phyloP scores from a whole-genome alignment of 176 grass and related monocot genomes.

The Aegilops umbellulata region DNA sequence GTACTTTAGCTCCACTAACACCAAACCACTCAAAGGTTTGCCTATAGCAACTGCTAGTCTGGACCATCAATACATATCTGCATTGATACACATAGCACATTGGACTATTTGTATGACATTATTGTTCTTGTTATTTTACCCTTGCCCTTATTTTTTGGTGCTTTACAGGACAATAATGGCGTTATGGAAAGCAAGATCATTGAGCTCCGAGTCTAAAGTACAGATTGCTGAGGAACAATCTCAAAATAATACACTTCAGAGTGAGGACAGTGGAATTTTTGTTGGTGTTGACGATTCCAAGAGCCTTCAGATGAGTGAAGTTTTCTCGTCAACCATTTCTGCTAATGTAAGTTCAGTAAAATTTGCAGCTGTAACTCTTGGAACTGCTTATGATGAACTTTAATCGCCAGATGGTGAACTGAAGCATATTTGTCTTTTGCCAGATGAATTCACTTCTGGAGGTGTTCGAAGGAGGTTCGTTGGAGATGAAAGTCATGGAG shows the following conservation, averaged over 20 bases:
- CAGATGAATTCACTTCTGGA: conserved; percentile 76
- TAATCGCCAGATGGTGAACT: conserved; percentile 28
- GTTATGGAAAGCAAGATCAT: conserved; percentile 90
- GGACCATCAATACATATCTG: background rate
- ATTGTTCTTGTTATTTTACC: conserved; percentile 3
- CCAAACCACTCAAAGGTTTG: background rate
- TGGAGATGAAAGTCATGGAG: conserved; percentile 85
- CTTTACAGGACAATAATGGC: conserved; percentile 83
- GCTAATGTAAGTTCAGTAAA: conserved; percentile 52
- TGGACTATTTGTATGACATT: conserved; percentile 23
- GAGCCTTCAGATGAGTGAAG: conserved; percentile 55
- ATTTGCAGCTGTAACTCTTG: background rate
- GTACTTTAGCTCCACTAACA: background rate
- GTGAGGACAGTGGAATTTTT: conserved; percentile 72
- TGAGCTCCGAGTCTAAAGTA: conserved; percentile 68
- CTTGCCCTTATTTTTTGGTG: conserved; percentile 10
- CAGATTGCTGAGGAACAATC: conserved; percentile 81
- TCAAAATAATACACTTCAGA: conserved; percentile 46
- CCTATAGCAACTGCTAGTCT: background rate
- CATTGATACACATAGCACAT: conserved; percentile 8
- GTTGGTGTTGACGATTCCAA: conserved; percentile 73
- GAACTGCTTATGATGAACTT: background rate
- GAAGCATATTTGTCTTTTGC: conserved; percentile 9
- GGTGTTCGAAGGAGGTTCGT: conserved; percentile 60
- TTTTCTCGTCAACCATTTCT: conserved; percentile 52